Evolutionary conservation across 2,329 filamentous ascomycete species (phyloP).

Genomic region (Aspergillus fijiensis): DNA sequence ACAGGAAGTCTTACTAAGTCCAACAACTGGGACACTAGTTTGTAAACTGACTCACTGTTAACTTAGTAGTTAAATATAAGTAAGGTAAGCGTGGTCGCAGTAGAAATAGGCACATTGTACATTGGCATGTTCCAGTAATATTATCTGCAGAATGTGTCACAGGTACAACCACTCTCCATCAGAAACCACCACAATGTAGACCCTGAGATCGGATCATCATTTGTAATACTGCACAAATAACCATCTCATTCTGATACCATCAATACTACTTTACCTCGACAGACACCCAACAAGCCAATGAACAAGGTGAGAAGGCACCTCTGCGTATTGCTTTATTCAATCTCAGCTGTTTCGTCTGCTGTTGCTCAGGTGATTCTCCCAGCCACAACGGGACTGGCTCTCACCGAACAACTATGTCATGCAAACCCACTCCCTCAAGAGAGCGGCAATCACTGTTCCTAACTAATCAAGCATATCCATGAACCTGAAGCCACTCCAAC

Average conservation of each 20-base stretch:
- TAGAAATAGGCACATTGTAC: no score
- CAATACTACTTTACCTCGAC: neutral
- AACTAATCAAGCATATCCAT: conserved; percentile 54
- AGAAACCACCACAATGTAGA: neutral
- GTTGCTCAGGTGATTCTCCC: neutral
- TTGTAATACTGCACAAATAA: neutral
- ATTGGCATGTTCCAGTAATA: neutral
- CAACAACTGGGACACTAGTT: no score
- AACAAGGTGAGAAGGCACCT: no score
- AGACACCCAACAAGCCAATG: no score
- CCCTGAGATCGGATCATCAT: neutral
- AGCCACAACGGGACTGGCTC: neutral
- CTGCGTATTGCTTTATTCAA: no score
- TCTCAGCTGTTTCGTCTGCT: neutral
- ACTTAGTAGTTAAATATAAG: no score
- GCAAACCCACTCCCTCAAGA: neutral
- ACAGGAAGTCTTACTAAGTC: conserved; percentile 7
- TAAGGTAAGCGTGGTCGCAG: no score
- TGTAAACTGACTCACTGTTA: no score
- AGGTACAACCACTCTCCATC: neutral
- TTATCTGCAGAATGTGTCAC: neutral
- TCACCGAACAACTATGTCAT: neutral
- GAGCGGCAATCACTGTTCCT: neutral
- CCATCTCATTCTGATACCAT: neutral
- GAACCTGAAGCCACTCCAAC: conserved; percentile 72